Conservation (phyloP, 2,329 filamentous ascomycete genomes). For the Alternaria arborescens region DNA sequence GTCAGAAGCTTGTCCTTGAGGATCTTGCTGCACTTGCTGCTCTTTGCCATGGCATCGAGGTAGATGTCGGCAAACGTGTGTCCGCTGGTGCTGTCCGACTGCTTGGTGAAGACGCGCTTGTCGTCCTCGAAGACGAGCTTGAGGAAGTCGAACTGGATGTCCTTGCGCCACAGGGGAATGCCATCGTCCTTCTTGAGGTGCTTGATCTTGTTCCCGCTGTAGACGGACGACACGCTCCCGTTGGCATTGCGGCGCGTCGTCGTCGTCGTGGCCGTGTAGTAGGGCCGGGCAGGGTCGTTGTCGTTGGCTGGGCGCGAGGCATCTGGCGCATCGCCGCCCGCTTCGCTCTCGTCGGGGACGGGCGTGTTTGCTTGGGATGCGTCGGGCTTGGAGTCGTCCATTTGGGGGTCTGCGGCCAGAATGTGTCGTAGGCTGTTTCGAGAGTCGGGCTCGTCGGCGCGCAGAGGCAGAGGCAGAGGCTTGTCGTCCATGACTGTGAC, state of each 20-base stretch:
- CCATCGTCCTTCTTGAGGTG: constrained; percentile 91
- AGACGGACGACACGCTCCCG: constrained; percentile 71
- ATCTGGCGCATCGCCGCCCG: constrained; percentile 38
- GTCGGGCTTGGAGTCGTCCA: constrained; percentile 45
- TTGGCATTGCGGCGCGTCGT: constrained; percentile 69
- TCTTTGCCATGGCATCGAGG: constrained; percentile 97
- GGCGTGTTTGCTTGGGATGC: constrained; percentile 42
- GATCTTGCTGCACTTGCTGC: constrained; percentile 99
- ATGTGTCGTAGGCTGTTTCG: constrained; percentile 53
- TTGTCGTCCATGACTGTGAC: constrained; percentile 12
- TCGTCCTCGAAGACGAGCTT: constrained; percentile 81
- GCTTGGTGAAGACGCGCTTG: constrained; percentile 84
- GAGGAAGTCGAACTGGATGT: constrained; percentile 90
- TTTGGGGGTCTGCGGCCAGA: constrained; percentile 46
- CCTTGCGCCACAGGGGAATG: constrained; percentile 83
- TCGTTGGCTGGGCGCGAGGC: constrained; percentile 39
- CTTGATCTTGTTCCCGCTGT: constrained; percentile 78
- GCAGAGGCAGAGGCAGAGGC: constrained; percentile 30
- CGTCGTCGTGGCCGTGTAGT: constrained; percentile 60
- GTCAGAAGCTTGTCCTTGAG: constrained; percentile 94
- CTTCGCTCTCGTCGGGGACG: constrained; percentile 45
- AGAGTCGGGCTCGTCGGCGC: constrained; percentile 48
- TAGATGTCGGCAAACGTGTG: constrained; percentile 90
- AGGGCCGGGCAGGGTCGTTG: constrained; percentile 37
- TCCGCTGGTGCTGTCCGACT: constrained; percentile 81